Evolutionary conservation across 106 monocot genomes (phyloP), one percentile per base, ranked within the genome.

Genomic region (Dendrobium officinale): DNA sequence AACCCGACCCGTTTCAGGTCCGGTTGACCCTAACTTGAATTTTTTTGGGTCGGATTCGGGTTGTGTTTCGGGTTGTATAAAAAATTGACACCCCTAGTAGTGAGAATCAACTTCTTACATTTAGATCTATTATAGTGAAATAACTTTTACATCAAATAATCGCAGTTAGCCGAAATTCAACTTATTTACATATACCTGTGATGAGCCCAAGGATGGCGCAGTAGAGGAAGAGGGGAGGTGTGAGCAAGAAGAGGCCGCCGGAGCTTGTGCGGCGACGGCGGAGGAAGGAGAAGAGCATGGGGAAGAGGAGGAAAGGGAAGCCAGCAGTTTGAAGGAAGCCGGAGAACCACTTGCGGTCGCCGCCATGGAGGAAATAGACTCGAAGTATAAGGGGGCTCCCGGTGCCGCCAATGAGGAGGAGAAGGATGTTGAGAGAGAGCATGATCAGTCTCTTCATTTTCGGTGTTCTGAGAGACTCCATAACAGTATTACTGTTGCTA

Each of bases 351-450:
- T 86, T 54, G 20, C 86, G 85, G n/a, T 31, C 33, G 75, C 91
- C 95, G 66, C 91, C 91, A 76, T 91, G 86, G n/a, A 88, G 16
- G 88, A 93, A 93, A 83, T 95, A 95, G 81, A 88, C 27, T 13
- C 93, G 91, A 77, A 85, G 78, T 76, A 95, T 83, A 59, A 95
- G 82, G 0, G 84, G 85, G 8, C 81, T 86, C 67, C 80, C 84
- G 33, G 44, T n/a, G 77, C 87, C 87, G 31, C 87, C 43, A 73
- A 88, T 22, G 73, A 83, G 42, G 77, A 91, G 79, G 5, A 83
- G 66, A 49, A 33, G 9, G 61, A 77, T 17, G 78, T 83, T 83
- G 22, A 15, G 13, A 11, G 15, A 15, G 18, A 56, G 56, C 11
- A 56, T 8, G 19, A 56, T 15, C 3, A 56, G 10, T 19, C 19